phyloP scores from a whole-genome alignment of 306 rosid genomes.

The Delonix regia region DNA sequence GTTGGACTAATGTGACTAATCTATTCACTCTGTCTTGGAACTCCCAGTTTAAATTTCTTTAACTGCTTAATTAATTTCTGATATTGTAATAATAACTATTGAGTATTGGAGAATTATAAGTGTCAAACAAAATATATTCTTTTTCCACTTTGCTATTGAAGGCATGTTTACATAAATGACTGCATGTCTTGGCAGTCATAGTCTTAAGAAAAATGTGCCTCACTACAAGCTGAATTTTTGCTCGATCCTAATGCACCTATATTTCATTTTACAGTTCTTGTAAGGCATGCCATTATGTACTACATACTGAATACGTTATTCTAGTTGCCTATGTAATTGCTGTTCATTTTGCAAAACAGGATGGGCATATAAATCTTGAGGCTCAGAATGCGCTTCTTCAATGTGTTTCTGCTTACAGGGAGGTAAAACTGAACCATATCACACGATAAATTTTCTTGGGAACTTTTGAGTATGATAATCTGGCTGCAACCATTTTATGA shows the following conservation, averaged over 20 bases:
- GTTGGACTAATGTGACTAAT: not conserved
- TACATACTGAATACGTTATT: not conserved
- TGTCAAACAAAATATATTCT: not conserved
- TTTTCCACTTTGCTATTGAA: not conserved
- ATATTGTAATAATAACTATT: too few species aligned
- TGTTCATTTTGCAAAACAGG: slow-evolving; percentile 36
- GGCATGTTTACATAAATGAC: not conserved
- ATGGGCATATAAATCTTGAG: slow-evolving; percentile 30
- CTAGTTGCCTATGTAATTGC: not conserved
- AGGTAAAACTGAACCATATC: slow-evolving; percentile 40
- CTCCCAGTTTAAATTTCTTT: too few species aligned
- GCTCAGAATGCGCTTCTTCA: slow-evolving; percentile 50
- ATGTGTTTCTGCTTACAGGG: slow-evolving; percentile 57
- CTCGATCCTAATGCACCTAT: too few species aligned
- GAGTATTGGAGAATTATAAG: too few species aligned
- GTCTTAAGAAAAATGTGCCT: not conserved
- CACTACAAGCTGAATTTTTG: not conserved
- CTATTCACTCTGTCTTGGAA: not conserved
- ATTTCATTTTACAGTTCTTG: not conserved
- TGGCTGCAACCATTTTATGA: not conserved
- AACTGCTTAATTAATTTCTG: too few species aligned
- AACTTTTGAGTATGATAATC: not conserved
- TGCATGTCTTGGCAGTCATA: not conserved
- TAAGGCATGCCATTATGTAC: not conserved
- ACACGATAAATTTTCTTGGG: not conserved